Base-by-base conservation (phyloP, 352 stramenopile genomes). In the Pythium folliculosum region DNA sequence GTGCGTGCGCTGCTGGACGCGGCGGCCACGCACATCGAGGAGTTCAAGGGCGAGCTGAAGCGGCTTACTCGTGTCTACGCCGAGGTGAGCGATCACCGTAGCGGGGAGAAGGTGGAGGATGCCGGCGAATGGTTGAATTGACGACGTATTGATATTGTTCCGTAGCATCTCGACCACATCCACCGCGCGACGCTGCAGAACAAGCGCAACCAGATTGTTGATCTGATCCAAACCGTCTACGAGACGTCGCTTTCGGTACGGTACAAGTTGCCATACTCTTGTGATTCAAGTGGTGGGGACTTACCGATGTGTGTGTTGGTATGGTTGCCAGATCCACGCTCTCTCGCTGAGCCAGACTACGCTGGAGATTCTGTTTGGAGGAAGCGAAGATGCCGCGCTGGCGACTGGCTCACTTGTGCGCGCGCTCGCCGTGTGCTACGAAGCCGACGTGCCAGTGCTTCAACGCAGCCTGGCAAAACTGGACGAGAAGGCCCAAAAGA, bases 341-440 rank as follows among this genome's bases (percentile, higher is more conserved):
- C 79, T 72, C 4, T 66, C 86, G 58, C 50, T 66, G 38, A 65
- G 73, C 10, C 27, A 30, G 0, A 52, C 69, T 0, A 56, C 77
- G n/a, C 38, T 63, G 1, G 47, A 76, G 21, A 25, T 67, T 5
- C 27, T 90, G 56, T 66, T 92, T 27, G 67, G 45, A 8, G 13
- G 6, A 5, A 63, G 81, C 7, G 65, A 74, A 19, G 59, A 57
- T n/a, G 74, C 75, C 19, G 67, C 75, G 10, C 45, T 75, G 12
- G 68, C 71, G 5, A 44, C 66, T 4, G 55, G 80, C 0, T 79
- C 82, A 14, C 49, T 94, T 13, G n/a, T 89, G 25, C 76, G 71
- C n/a, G 63, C 69, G 0, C 70, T 94, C 3, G 59, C 83, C 19
- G 67, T 78, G 21, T 86, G 78, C 62, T 92, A 92, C 65, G 84